Percentiles rank a stretch among this genome's conserved stretches.
Conservation (phyloP, 2,329 filamentous ascomycete species). For the Dryadomyces quercivorus region DNA sequence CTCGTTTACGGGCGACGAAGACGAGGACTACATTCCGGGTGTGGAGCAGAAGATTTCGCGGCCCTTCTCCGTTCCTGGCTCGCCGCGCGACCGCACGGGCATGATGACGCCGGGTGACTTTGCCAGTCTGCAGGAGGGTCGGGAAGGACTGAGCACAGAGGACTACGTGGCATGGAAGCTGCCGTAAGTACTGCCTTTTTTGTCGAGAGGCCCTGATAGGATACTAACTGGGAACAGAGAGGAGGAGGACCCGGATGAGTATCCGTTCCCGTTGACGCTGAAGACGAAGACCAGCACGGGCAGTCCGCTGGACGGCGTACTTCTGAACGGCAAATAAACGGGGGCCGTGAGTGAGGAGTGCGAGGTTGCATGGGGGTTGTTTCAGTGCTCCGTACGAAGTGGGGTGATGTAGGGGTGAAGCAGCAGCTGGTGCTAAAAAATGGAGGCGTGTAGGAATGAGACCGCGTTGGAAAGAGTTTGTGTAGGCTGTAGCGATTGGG, state of each 20-base stretch:
- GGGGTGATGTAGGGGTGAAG: background rate
- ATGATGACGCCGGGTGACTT: slow-evolving; percentile 99
- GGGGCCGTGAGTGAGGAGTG: background rate
- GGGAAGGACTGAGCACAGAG: slow-evolving; percentile 86
- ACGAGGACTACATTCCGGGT: slow-evolving; percentile 82
- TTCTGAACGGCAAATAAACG: background rate
- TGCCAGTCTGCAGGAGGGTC: slow-evolving; percentile 87
- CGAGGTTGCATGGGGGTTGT: background rate
- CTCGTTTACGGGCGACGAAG: slow-evolving; percentile 70
- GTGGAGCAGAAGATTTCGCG: slow-evolving; percentile 92
- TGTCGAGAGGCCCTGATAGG: background rate
- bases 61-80: slow-evolving; percentile 87
- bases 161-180: slow-evolving; percentile 98
- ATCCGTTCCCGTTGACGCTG: slow-evolving; percentile 46
- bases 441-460: background rate
- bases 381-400: background rate
- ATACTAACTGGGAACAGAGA: slow-evolving; percentile 43
- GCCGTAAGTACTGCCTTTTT: slow-evolving; percentile 60
- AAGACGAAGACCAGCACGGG: slow-evolving; percentile 33
- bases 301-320: slow-evolving; percentile 26
- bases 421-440: no score
- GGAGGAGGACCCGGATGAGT: slow-evolving; percentile 80
- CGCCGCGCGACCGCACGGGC: slow-evolving; percentile 76
- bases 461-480: background rate
- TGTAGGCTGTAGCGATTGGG: background rate